Percentiles rank a stretch among this genome's conserved stretches.
Evolutionary conservation across 768 basidiomycete species (phyloP).

Genomic region (Boletus subcaerulescens): DNA sequence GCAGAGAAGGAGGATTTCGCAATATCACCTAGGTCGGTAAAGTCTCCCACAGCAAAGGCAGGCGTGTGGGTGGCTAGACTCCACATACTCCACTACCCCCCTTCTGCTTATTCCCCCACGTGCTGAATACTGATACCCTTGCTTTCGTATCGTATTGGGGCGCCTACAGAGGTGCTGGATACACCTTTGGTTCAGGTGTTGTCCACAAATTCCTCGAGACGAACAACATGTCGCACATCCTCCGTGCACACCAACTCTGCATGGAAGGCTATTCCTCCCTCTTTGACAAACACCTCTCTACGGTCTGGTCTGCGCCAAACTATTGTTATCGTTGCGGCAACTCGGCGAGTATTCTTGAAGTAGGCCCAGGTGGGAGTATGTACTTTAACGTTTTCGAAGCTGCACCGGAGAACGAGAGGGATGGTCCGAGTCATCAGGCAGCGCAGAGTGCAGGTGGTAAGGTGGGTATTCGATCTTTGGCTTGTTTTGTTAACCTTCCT

Average conservation of each 20-base stretch:
- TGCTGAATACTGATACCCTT: constrained; percentile 6
- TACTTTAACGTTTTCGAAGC: constrained; percentile 99
- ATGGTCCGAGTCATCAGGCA: constrained; percentile 80
- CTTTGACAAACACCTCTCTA: constrained; percentile 92
- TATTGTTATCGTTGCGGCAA: constrained; percentile 99
- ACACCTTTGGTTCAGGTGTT: constrained; percentile 97
- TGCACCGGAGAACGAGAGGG: constrained; percentile 95
- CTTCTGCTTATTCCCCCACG: constrained; percentile 10
- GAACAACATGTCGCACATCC: constrained; percentile 95
- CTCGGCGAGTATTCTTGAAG: constrained; percentile 93
- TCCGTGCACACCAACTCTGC: constrained; percentile 97
- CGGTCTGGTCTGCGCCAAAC: constrained; percentile 98
- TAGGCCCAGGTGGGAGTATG: constrained; percentile 82
- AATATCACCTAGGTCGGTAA: constrained; percentile 87
- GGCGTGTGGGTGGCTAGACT: constrained; percentile 7
- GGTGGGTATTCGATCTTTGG: constrained; percentile 38
- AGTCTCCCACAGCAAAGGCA: constrained; percentile 5
- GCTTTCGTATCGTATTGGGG: constrained; percentile 5
- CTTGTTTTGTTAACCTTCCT: neutral
- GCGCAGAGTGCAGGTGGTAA: constrained; percentile 69
- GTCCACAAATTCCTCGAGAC: constrained; percentile 96
- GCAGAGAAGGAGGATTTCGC: constrained; percentile 99
- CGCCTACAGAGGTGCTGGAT: constrained; percentile 84
- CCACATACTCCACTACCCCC: constrained; percentile 7
- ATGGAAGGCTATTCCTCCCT: constrained; percentile 99